Base-by-base conservation (phyloP, 2,329 filamentous ascomycete species). In the Sphaerulina vaccinii region DNA sequence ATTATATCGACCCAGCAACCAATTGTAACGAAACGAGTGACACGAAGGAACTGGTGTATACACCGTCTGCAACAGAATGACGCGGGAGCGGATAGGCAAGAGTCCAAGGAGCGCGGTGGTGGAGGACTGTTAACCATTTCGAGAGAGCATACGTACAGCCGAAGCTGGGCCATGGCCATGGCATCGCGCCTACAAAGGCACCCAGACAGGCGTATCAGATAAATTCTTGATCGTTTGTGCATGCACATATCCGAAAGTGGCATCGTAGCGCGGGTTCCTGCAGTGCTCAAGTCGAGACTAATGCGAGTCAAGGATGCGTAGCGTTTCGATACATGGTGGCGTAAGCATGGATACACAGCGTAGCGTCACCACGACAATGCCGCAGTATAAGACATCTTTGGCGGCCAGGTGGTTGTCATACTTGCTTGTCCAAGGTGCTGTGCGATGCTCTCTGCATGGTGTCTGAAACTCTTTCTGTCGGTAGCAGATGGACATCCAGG, bases 201-300 rank as follows among this genome's bases (percentile, higher is more conserved):
- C 36, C 42, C 48, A 35, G 37, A 35, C 35, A 48, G 51, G 36
- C 41, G 54, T 57, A 48, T 51, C 51, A 50, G 37, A 49, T 33
- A 49, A 49, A 48, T 24, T 38, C 32, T 22, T 55, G 45, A 46
- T 48, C 44, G 49, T 56, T 53, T 51, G 54, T 49, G 49, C 49
- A 53, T 56, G 56, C 51, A 41, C 52, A 45, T 16, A 33, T 39
- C 43, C 51, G 49, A 29, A 54, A 47, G 35, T 27, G 55, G 57
- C 35, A 46, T 50, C 27, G 47, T 36, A 19, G 33, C 39, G 57
- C 54, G 57, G 49, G 54, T 57, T 59, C 57, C 54, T 55, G 57
- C 56, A 54, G 53, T 41, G n/a, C 22, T 39, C n/a, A 39, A 43
- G 47, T 46, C 36, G 24, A 32, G 21, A 47, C 52, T 54, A 54